Evolutionary conservation across 768 basidiomycete genomes (phyloP).

Genomic region (Lanmaoa rubissima): DNA sequence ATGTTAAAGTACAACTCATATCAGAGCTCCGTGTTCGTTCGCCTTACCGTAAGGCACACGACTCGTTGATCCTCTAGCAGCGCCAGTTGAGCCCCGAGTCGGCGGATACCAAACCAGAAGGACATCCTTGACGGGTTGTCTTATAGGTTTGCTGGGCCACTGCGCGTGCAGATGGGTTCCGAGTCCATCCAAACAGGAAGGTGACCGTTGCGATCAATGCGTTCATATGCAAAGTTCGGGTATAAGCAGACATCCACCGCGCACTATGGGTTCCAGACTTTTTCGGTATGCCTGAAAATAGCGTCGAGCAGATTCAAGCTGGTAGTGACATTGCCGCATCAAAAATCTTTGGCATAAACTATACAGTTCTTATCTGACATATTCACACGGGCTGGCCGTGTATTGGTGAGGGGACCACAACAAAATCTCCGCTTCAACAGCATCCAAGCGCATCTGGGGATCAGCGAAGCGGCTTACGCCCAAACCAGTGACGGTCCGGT

Average conservation of each 20-base stretch:
- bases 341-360: neutral
- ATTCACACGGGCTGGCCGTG: neutral
- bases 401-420: neutral
- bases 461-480: no score
- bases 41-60: neutral
- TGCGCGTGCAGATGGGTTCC: no score
- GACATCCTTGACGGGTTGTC: neutral
- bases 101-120: neutral
- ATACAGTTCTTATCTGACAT: neutral
- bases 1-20: neutral
- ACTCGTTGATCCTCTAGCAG: neutral
- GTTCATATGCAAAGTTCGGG: neutral
- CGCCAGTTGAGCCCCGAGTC: neutral
- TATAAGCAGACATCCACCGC: neutral
- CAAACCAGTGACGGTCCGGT: no score
- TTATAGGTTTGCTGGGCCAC: neutral
- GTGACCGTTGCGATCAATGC: neutral
- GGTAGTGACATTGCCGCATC: no score
- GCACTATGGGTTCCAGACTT: neutral
- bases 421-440: no score
- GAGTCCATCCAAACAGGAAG: neutral
- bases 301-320: neutral
- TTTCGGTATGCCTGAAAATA: neutral
- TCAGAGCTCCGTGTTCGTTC: neutral
- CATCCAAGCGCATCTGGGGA: no score